phyloP scores from a whole-genome alignment of 345 rosid genomes.

The Toxicodendron radicans region DNA sequence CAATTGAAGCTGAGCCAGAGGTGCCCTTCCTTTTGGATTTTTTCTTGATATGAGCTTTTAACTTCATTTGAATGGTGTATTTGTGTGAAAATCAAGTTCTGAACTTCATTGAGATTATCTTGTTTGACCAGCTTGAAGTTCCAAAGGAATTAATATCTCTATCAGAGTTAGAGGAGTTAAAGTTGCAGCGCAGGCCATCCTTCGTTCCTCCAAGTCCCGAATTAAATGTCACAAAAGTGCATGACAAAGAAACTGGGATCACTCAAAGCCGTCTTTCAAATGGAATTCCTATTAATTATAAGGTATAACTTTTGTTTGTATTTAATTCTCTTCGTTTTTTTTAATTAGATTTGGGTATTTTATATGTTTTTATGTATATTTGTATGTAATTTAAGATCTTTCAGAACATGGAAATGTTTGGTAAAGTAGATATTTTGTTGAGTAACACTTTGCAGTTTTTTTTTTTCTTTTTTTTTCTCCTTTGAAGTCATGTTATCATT shows the following conservation, averaged over 20 bases:
- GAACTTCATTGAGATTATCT: constrained; percentile 18
- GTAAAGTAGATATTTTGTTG: background rate
- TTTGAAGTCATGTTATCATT: background rate
- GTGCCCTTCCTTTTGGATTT: constrained; percentile 35
- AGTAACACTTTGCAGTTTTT: no score
- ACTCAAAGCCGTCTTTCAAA: constrained; percentile 86
- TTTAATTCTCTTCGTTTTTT: constrained; percentile 2
- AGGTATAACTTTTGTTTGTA: constrained; percentile 40
- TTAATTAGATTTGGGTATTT: background rate
- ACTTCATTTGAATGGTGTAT: constrained; percentile 9
- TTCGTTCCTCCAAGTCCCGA: constrained; percentile 61
- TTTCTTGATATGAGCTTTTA: constrained; percentile 17
- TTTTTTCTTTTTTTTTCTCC: background rate
- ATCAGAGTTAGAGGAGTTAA: constrained; percentile 67
- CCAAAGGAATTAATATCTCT: constrained; percentile 84
- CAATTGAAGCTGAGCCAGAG: constrained; percentile 99
- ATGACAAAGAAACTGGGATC: constrained; percentile 88
- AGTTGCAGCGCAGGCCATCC: constrained; percentile 55
- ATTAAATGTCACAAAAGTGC: constrained; percentile 47
- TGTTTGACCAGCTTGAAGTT: constrained; percentile 84
- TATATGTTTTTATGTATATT: background rate
- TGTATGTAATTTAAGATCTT: constrained; percentile 7
- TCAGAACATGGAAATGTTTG: background rate
- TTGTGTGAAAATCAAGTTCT: constrained; percentile 11
- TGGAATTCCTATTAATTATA: constrained; percentile 87